Base-by-base conservation (phyloP, 1,284 basidiomycete genomes). In the Fomitopsis betulina region DNA sequence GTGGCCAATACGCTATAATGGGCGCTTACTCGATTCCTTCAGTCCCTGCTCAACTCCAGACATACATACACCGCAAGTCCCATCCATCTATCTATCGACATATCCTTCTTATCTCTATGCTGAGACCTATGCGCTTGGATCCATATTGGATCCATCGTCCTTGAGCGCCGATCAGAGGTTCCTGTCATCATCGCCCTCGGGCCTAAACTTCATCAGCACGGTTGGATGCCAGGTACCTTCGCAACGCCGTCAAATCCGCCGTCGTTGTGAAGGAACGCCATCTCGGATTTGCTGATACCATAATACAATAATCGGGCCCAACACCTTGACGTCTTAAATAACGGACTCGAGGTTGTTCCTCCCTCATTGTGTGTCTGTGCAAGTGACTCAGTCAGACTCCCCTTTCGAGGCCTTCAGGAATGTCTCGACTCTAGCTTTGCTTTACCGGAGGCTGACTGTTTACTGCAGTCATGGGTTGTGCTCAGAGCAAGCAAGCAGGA, bases 401-500 rank as follows among this genome's bases (percentile, higher is more conserved):
- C 21, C 23, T 5, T 53, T 51, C 30, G 9, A n/a, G n/a, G 12
- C 5, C 8, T 17, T n/a, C 4, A 37, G 49, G 49, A 33, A 35
- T 51, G 49, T 12, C 17, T 17, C 25, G 5, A 8, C 9, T 35
- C 5, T 19, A 3, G 35, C 3, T 6, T 10, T 15, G 35, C 35
- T 15, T 1, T 10, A 12, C 13, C 35, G 35, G 12, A 37, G 13
- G 13, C 35, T 37, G 35, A 37, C 13, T 10, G 13, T 50, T 60
- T 54, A 4, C 32, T 43, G 5, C 38, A 57, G 50, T 45, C 60
- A 67, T 79, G 77, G 78, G 77, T 53, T 79, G 77, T 64, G 75
- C 76, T 58, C 73, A 76, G 27, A 80, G 78, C 69, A 79, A 78
- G 65, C 70, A 73, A 52, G 21, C 13, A 8, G 61, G 62, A 10